Base-by-base conservation (phyloP, 345 rosid genomes). In the Corchorus olitorius region DNA sequence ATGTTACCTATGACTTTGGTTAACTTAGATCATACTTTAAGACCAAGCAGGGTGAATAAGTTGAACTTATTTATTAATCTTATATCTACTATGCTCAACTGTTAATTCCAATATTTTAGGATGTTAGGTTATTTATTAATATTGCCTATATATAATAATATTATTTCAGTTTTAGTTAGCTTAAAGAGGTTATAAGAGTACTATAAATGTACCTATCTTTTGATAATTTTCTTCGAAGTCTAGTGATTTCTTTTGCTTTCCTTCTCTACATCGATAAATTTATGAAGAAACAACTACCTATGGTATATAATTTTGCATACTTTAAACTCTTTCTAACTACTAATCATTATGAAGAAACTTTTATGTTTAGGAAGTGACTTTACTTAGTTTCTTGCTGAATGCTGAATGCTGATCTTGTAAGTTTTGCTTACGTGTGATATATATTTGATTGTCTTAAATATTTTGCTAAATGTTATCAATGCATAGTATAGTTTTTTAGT, bases 211-310 rank as follows among this genome's bases (percentile, higher is more conserved):
- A 11, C 50, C 34, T 63, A 50, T 7, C 11, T 50, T 67, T 48
- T 27, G 54, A 22, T n/a, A 67, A 46, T 46, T 20, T 46, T 46
- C 27, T 55, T 50, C 4, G 2, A 27, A 27, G 6, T 8, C 73
- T 33, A 27, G 43, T 69, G 58, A 69, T 69, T 69, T 50, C 43
- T 55, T 12, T 69, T 59, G 15, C 58, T 69, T 69, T 67, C 2
- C 39, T 52, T 69, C 33, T 10, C 45, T 69, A 43, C 35, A n/a
- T 35, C 33, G n/a, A 53, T 70, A 52, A 41, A 27, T 70, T 33
- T 70, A 34, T 33, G 45, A 37, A 54, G 74, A 39, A 19, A 70
- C 48, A 54, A 17, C n/a, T 37, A 34, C 17, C 62, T 52, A 11
- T 33, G 3, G 15, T 27, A 50, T 69, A 69, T 54, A 11, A 16